Conservation (phyloP, 306 rosid genomes). For the Prunus mume region DNA sequence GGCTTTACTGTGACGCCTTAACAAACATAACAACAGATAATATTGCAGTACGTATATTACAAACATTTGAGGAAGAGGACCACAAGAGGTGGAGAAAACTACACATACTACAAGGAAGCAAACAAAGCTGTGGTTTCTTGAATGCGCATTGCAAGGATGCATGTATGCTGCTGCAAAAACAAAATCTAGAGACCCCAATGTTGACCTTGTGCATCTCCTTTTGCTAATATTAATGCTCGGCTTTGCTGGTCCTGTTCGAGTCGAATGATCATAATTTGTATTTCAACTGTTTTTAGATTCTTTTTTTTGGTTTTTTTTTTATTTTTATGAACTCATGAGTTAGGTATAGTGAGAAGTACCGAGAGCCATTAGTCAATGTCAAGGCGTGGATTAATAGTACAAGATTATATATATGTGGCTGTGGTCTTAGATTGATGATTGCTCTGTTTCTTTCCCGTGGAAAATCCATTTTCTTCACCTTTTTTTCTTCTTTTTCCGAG, state of each 20-base stretch:
- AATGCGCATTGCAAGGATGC: slow-evolving; percentile 11
- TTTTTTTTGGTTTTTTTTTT: no score
- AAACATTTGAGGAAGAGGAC: slow-evolving; percentile 24
- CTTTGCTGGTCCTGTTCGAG: not conserved
- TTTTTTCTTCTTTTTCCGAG: no score
- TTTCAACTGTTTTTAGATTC: not conserved
- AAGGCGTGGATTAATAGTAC: no score
- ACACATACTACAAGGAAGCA: slow-evolving; percentile 35
- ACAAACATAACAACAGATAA: slow-evolving; percentile 46
- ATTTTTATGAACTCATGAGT: no score
- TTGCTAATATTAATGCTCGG: not conserved
- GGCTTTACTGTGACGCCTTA: slow-evolving; percentile 27
- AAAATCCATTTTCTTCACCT: no score
- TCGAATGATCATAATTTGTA: not conserved
- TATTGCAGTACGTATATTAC: slow-evolving; percentile 65
- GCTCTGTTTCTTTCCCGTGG: no score
- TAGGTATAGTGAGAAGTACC: no score
- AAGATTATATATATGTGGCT: no score
- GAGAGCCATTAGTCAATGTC: no score
- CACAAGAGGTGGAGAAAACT: slow-evolving; percentile 8
- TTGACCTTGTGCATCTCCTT: not conserved
- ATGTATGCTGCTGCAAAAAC: not conserved
- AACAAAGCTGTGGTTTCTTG: slow-evolving; percentile 30
- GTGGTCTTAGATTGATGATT: no score
- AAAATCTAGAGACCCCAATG: not conserved